Evolutionary conservation across 2,329 filamentous ascomycete genomes (phyloP).

Genomic region (Epichloe sylvatica): DNA sequence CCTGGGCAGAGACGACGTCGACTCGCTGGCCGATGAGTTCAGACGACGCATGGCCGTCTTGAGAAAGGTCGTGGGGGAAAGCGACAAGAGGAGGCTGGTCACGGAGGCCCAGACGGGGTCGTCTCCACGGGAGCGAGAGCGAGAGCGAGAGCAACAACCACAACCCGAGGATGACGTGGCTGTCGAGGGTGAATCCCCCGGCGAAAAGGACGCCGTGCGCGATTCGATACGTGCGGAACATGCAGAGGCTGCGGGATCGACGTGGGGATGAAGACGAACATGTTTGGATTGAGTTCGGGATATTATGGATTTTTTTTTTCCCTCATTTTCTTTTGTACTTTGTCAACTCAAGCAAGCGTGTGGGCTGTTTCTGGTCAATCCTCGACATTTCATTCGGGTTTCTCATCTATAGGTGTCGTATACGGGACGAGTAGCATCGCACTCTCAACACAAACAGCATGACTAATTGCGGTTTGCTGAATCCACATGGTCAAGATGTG

Average conservation of each 20-base stretch:
- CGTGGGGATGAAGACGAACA: background rate
- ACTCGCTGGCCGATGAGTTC: conserved; percentile 40
- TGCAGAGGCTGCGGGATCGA: background rate
- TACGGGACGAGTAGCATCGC: no score
- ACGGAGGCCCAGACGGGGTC: conserved; percentile 4
- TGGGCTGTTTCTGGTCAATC: background rate
- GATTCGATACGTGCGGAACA: background rate
- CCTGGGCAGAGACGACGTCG: conserved; percentile 32
- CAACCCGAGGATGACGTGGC: background rate
- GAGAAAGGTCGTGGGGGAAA: conserved; percentile 39
- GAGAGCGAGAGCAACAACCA: background rate
- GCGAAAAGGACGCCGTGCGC: background rate
- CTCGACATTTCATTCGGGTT: no score
- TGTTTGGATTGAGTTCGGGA: background rate
- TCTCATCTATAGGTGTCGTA: no score
- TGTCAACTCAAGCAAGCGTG: background rate
- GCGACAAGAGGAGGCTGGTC: conserved; percentile 28
- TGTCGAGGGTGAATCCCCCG: background rate
- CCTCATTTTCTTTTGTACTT: no score
- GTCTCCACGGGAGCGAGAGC: background rate
- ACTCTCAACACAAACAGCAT: no score
- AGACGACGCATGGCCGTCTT: conserved; percentile 42
- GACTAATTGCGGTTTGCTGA: no score
- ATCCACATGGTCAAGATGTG: no score
- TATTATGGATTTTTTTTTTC: no score